A percentile compares a stretch with the other conserved stretches of the same genome.
These are phyloP conservation scores for Saccharomycopsis fibuligera DNA, from an alignment of 805 yeast genomes.

Conservation along the genomic window DNA sequence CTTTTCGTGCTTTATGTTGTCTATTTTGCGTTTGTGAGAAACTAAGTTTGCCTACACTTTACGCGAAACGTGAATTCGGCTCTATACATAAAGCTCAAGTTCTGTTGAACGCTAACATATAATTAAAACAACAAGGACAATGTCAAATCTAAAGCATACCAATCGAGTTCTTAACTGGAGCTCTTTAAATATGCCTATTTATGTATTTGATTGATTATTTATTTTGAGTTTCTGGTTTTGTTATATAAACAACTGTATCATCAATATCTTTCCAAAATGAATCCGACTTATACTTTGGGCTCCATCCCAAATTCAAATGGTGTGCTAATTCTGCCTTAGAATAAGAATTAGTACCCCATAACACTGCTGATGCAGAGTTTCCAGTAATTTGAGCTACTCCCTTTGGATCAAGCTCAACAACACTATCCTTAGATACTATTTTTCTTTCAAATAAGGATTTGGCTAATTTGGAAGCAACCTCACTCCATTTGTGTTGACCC, in stretches of 20 bases:
- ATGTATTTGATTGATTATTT: too few species aligned
- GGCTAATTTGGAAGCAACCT: constrained; percentile 25
- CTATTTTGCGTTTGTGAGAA: too few species aligned
- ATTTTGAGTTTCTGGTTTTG: too few species aligned
- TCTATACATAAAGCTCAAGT: too few species aligned
- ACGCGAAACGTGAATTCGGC: too few species aligned
- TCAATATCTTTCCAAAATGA: constrained; percentile 24
- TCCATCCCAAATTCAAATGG: constrained; percentile 28
- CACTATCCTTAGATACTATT: constrained; percentile 21
- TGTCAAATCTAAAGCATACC: too few species aligned
- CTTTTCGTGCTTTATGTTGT: too few species aligned
- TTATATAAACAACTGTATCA: constrained; percentile 22
- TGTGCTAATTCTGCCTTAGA: constrained; percentile 28
- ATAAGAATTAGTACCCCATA: constrained; percentile 29
- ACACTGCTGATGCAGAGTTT: constrained; percentile 22
- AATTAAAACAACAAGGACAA: too few species aligned
- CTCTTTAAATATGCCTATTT: too few species aligned
- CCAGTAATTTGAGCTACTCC: constrained; percentile 22
- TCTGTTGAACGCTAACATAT: too few species aligned
- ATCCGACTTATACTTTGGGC: constrained; percentile 23
- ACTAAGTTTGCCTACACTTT: too few species aligned
- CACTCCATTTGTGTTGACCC: constrained; percentile 30
- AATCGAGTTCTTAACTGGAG: too few species aligned
- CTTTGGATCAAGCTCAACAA: constrained; percentile 21
- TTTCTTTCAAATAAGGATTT: constrained; percentile 22